Evolutionary conservation across 2,329 filamentous ascomycete species (phyloP).

Genomic region (Berkeleyomyces rouxiae): DNA sequence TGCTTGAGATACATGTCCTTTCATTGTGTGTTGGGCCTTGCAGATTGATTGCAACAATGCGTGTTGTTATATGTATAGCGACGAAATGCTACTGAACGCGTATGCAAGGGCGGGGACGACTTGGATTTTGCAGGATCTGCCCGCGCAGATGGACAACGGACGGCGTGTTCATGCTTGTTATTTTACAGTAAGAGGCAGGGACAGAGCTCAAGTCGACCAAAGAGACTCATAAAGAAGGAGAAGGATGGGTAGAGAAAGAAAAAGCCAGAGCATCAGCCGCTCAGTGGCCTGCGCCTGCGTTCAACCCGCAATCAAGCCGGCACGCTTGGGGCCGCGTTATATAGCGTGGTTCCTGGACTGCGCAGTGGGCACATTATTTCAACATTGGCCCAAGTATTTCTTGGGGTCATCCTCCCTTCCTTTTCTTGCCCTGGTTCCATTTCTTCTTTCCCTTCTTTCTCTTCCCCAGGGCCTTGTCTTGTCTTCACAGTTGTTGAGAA

Average conservation of each 20-base stretch:
- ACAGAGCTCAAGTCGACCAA: background rate
- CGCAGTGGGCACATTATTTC: background rate
- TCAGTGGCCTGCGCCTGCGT: background rate
- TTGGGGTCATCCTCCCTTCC: background rate
- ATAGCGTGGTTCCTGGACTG: background rate
- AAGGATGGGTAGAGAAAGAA: background rate
- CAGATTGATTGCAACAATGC: background rate
- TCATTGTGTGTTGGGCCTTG: background rate
- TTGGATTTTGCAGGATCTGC: background rate
- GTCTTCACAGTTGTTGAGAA: background rate
- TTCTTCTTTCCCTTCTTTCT: background rate
- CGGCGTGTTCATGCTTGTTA: background rate
- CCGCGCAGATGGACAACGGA: background rate
- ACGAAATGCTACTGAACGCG: background rate
- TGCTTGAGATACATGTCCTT: no score
- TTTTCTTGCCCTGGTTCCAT: background rate
- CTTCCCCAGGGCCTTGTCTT: background rate
- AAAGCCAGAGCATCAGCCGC: background rate
- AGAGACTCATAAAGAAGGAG: background rate
- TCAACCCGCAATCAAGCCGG: background rate
- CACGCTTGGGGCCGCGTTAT: background rate
- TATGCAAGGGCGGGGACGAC: background rate
- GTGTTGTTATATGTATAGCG: background rate
- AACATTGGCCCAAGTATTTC: background rate
- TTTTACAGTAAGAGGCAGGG: background rate